phyloP scores from a whole-genome alignment of 2,329 filamentous ascomycete species.

The Alternaria sp. region DNA sequence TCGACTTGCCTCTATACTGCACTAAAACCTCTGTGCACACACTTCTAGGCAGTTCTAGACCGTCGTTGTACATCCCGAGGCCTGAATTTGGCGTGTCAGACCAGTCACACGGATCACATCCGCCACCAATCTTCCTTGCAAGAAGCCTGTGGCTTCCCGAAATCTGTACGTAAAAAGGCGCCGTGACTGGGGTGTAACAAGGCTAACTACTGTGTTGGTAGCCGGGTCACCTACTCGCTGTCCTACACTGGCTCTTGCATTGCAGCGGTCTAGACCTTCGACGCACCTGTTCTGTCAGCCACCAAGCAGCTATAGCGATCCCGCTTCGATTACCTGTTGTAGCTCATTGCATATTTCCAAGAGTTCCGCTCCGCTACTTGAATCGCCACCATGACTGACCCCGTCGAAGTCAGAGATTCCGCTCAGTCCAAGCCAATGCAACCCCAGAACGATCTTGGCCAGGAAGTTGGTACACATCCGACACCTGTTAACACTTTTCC shows the following conservation, averaged over 20 bases:
- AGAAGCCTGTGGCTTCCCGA: neutral
- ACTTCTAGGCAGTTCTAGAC: neutral
- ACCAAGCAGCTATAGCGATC: constrained; percentile 8
- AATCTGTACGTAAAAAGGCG: neutral
- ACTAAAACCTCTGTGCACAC: neutral
- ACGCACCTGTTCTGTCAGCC: neutral
- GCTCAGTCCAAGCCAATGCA: constrained; percentile 9
- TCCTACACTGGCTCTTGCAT: neutral
- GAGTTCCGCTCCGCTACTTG: constrained; percentile 23
- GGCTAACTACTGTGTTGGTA: neutral
- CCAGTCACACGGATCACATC: neutral
- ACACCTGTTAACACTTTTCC: neutral
- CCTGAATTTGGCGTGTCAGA: neutral
- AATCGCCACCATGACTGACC: constrained; percentile 8
- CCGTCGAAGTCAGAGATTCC: neutral
- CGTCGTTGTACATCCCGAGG: neutral
- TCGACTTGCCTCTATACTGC: neutral
- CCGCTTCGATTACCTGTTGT: neutral
- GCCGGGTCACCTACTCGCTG: neutral
- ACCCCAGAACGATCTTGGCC: neutral
- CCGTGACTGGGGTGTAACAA: neutral
- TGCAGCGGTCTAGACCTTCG: constrained; percentile 7
- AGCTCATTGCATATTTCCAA: constrained; percentile 10
- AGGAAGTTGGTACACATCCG: neutral
- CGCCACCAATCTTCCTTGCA: neutral